Base-by-base conservation (phyloP, 2,329 filamentous ascomycete genomes). In the Camptophora hylomeconis region DNA sequence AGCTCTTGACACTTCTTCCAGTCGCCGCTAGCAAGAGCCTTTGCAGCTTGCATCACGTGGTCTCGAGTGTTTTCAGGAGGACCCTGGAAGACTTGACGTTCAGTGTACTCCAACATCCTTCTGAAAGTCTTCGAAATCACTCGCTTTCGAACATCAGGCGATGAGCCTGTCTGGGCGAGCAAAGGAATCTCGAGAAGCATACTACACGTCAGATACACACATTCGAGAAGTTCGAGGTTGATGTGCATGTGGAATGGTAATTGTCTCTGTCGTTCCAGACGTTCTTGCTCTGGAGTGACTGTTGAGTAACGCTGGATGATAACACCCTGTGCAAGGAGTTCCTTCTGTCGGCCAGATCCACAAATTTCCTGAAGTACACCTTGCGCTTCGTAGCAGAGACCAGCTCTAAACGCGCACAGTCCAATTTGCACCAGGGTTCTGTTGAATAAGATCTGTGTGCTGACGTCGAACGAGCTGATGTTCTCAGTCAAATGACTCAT, bases 181-280 rank as follows among this genome's bases (percentile, higher is more conserved):
- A 95, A 76, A 36, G 89, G 89, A 39, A 98, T 95, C 64, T 98
- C 89, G 33, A 98, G 73, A 42, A 98, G 79, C 89, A 98, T 98
- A 61, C 84, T 94, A 67, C 87, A 95, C 28, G 89, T 95, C 35
- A 98, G 72, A 64, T 98, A 98, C 38, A 95, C 87, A 51, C 89
- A 95, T 65, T 98, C 89, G 20, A 98, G 72, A 31, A 98, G 73
- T 58, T 98, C 89, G 29, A 98, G 72, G 67, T 98, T 98, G 68
- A 98, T 98, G 70, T 98, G 89, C 84, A 98, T 94, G 67, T 98
- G 89, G 76, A 98, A 98, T 20, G 89, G 89, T 44, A 98, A 72
- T 63, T 98, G 89, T 48, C 89, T 78, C 63, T 95, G 87, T 54
- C 89, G 82, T 66, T 98, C 89, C 20, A 95, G 71, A 43, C 87